phyloP scores from a whole-genome alignment of 257 asterid species.

The Capsicum baccatum region DNA sequence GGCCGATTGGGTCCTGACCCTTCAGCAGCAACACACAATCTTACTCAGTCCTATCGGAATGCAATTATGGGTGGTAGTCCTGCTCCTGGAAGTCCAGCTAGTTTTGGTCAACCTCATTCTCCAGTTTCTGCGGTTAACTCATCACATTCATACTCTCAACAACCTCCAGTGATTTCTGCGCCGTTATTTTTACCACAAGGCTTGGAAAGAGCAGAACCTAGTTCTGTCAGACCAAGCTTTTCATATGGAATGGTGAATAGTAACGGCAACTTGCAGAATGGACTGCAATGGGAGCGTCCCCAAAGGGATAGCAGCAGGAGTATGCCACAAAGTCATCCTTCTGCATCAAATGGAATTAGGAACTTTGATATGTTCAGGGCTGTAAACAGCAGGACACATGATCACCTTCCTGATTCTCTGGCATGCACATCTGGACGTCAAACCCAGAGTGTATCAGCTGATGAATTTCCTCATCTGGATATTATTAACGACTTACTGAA shows the following conservation, averaged over 20 bases:
- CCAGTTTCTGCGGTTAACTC: constrained; percentile 56
- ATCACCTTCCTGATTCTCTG: constrained; percentile 58
- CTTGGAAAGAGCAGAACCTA: constrained; percentile 61
- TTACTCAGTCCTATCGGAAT: constrained; percentile 83
- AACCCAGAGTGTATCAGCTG: constrained; percentile 38
- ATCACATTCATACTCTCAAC: constrained; percentile 51
- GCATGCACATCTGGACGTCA: constrained; percentile 70
- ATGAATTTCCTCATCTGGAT: constrained; percentile 65
- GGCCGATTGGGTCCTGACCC: constrained; percentile 82
- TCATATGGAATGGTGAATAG: constrained; percentile 65
- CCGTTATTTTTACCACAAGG: constrained; percentile 51
- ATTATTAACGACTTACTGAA: constrained; percentile 88
- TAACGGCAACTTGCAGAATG: constrained; percentile 50
- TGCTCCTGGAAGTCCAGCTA: constrained; percentile 49
- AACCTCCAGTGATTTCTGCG: constrained; percentile 46
- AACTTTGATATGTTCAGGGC: constrained; percentile 52
- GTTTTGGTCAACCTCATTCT: constrained; percentile 60
- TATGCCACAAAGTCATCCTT: constrained; percentile 30
- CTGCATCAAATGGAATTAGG: constrained; percentile 48
- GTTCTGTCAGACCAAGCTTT: constrained; percentile 46
- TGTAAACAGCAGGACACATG: constrained; percentile 52
- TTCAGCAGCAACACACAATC: constrained; percentile 55
- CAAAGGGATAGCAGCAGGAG: constrained; percentile 53
- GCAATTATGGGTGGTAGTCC: constrained; percentile 67
- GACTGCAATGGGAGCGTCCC: constrained; percentile 61